Base-by-base conservation (phyloP, 768 basidiomycete genomes). In the Hygrocybe coccinea region DNA sequence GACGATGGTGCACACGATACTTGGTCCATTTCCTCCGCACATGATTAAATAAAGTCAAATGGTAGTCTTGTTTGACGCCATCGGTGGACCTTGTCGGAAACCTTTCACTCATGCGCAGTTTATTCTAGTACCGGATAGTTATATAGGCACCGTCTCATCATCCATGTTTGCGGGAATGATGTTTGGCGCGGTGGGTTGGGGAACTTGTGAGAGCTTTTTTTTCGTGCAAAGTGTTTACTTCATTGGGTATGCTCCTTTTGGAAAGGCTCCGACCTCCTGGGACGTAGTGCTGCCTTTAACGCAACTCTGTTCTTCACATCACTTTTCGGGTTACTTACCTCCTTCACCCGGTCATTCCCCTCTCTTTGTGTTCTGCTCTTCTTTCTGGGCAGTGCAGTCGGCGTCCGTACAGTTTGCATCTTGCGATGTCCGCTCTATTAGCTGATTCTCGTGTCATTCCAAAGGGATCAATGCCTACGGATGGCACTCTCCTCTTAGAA, bases 141-240 rank as follows among this genome's bases (percentile, higher is more conserved):
- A 82, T 60, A 89, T 95, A 48, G 95, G 94, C 21, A 68, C 79
- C 1, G 72, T 97, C 12, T 95, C 93, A 0, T 90, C 92, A 3
- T 85, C 88, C 3, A 93, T 91, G 81, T 94, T 94, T 65, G 84
- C 80, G 10, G 91, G 95, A n/a, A 98, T 98, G 95, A 97, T 97
- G 93, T 66, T 97, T 50, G 91, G 95, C 1, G 89, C 91, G 1
- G 72, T 94, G 8, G 89, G 87, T 3, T 94, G 95, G 94, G 95
- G 95, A 55, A 86, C 89, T 21, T 93, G 90, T 87, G 3, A 7
- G 35, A 39, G 33, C 25, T 17, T n/a, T 37, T n/a, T 46, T 29
- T 51, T 35, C 29, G 45, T 33, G 37, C 34, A 37, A 5, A n/a
- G 7, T 22, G 3, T 25, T 36, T 44, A 12, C 44, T n/a, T 12